Evolutionary conservation across 2,329 filamentous ascomycete genomes (phyloP).

Genomic region (Scedosporium dehoogii): DNA sequence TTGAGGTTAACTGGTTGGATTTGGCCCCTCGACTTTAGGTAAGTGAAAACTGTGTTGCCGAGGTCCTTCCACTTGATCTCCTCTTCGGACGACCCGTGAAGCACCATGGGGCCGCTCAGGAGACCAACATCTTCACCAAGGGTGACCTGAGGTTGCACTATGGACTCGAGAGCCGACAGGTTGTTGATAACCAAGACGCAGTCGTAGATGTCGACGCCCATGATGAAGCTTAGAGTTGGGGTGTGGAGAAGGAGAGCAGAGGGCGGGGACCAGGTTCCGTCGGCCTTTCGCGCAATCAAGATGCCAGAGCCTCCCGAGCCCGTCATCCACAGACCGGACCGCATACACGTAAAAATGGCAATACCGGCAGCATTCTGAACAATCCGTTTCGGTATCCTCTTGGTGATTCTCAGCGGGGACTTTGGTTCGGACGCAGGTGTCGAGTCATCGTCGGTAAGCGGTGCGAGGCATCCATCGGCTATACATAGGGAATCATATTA

Average conservation of each 20-base stretch:
- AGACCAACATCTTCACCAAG: conserved; percentile 74
- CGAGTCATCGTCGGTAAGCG: conserved; percentile 26
- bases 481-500: conserved; percentile 1
- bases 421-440: conserved; percentile 28
- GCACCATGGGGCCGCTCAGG: conserved; percentile 62
- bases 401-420: conserved; percentile 44
- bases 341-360: conserved; percentile 92
- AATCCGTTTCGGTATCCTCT: conserved; percentile 79
- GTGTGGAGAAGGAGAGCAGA: conserved; percentile 89
- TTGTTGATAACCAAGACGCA: conserved; percentile 91
- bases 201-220: conserved; percentile 92
- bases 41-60: conserved; percentile 45
- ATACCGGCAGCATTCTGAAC: conserved; percentile 84
- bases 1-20: conserved; percentile 44
- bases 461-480: conserved; percentile 48
- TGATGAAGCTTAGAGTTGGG: conserved; percentile 76
- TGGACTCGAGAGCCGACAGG: conserved; percentile 70
- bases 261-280: conserved; percentile 85
- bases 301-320: conserved; percentile 86
- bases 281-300: conserved; percentile 71
- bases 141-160: conserved; percentile 69
- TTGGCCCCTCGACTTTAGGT: conserved; percentile 48
- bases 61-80: conserved; percentile 42
- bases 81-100: conserved; percentile 39
- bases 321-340: conserved; percentile 82